A percentile compares a stretch with the other conserved stretches of the same genome.
These are phyloP conservation scores for Phytophthora pini DNA, from an alignment of 352 stramenopile species.

Conservation along the genomic window DNA sequence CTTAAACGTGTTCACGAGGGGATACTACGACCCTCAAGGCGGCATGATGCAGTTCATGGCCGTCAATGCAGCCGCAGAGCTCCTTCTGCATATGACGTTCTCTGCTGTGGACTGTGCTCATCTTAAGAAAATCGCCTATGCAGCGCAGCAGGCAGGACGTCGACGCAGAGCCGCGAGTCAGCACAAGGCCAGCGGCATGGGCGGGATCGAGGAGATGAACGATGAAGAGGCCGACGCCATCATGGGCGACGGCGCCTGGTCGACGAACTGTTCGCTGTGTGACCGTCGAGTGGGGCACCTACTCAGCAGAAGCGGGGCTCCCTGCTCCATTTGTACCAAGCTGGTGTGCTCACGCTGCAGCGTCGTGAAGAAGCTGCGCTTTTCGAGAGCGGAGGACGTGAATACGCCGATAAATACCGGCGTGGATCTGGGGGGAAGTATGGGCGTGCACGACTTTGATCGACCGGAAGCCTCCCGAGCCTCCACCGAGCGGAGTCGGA, in stretches of 20 bases:
- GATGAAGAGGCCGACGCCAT: slow-evolving; percentile 28
- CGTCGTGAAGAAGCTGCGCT: slow-evolving; percentile 58
- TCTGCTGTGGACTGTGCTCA: slow-evolving; percentile 56
- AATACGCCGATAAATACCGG: slow-evolving; percentile 1
- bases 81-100: slow-evolving; percentile 48
- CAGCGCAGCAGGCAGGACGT: slow-evolving; percentile 47
- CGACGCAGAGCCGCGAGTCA: slow-evolving; percentile 31
- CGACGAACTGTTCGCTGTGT: slow-evolving; percentile 47
- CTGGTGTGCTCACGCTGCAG: slow-evolving; percentile 55
- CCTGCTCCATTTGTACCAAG: slow-evolving; percentile 42
- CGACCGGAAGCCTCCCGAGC: slow-evolving; percentile 31
- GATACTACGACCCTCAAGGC: slow-evolving; percentile 63
- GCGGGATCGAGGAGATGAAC: slow-evolving; percentile 40
- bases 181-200: slow-evolving; percentile 27
- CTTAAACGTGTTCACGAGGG: slow-evolving; percentile 57
- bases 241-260: slow-evolving; percentile 14
- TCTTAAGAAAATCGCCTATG: slow-evolving; percentile 67
- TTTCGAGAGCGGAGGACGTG: slow-evolving; percentile 36
- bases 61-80: slow-evolving; percentile 45
- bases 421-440: slow-evolving; percentile 30
- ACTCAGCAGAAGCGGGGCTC: slow-evolving; percentile 38
- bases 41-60: slow-evolving; percentile 60
- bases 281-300: slow-evolving; percentile 39
- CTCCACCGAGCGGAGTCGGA: slow-evolving; percentile 36
- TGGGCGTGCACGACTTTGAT: slow-evolving; percentile 35